A percentile compares a stretch with the other conserved stretches of the same genome.
These are phyloP conservation scores for Danielia oregonensis DNA, from an alignment of 805 yeast species.

Conservation along the genomic window DNA sequence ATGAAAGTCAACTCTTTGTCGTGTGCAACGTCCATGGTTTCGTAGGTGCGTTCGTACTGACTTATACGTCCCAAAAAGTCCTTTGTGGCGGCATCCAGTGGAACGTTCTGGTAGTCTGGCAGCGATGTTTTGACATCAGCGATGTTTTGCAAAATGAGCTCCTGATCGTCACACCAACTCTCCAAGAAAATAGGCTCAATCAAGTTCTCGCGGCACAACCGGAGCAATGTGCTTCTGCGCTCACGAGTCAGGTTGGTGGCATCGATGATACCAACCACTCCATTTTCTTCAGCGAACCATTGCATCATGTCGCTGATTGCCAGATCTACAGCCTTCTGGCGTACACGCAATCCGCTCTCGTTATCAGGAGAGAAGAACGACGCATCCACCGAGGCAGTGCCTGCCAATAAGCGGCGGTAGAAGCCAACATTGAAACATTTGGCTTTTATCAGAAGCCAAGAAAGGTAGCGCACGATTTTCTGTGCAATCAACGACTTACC, in stretches of 20 bases:
- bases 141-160: conserved; percentile 72
- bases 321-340: conserved; percentile 64
- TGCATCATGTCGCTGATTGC: conserved; percentile 79
- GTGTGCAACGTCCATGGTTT: conserved; percentile 59
- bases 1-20: conserved; percentile 76
- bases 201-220: conserved; percentile 56
- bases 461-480: conserved; percentile 84
- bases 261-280: conserved; percentile 89
- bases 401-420: conserved; percentile 62
- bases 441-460: conserved; percentile 87
- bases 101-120: conserved; percentile 71
- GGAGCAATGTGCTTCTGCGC: conserved; percentile 62
- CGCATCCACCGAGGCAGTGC: conserved; percentile 55
- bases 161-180: conserved; percentile 83
- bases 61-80: conserved; percentile 75
- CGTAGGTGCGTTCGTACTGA: conserved; percentile 70
- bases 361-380: conserved; percentile 73
- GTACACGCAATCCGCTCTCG: conserved; percentile 55
- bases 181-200: conserved; percentile 92
- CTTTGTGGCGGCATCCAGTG: conserved; percentile 64
- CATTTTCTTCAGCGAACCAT: conserved; percentile 79
- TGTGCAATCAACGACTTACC: conserved; percentile 95
- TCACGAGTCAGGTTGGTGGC: conserved; percentile 84
- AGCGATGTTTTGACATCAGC: conserved; percentile 82
- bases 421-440: conserved; percentile 87